Conservation (phyloP, 2,329 filamentous ascomycete genomes). For the Talaromyces piceae region DNA sequence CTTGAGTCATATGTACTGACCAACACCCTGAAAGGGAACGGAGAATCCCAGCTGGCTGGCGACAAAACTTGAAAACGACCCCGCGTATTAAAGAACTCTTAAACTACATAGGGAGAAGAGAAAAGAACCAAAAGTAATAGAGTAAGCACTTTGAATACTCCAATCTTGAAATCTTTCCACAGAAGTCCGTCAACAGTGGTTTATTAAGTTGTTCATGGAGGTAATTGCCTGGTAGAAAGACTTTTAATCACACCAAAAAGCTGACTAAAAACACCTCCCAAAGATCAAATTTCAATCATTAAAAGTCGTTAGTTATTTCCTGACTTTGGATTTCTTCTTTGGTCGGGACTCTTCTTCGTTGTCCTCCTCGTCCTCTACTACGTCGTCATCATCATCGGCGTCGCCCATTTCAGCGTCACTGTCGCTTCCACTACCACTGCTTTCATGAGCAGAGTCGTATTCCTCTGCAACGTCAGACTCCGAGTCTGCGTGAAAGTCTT, state of each 20-base stretch:
- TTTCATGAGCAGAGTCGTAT: conserved; percentile 86
- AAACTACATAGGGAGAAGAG: too few species aligned
- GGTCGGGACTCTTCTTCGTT: conserved; percentile 48
- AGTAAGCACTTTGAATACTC: too few species aligned
- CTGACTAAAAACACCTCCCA: too few species aligned
- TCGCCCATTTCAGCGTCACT: conserved; percentile 56
- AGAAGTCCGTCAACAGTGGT: too few species aligned
- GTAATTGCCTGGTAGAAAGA: too few species aligned
- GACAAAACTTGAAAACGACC: too few species aligned
- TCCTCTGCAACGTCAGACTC: conserved; percentile 97
- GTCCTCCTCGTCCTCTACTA: conserved; percentile 34
- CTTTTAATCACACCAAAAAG: too few species aligned
- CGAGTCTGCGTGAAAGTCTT: conserved; percentile 88
- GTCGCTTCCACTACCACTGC: conserved; percentile 63
- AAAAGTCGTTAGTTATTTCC: conserved; percentile 21
- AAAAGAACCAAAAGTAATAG: too few species aligned
- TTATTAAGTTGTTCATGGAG: too few species aligned
- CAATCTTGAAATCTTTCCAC: too few species aligned
- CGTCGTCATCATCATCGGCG: conserved; percentile 29
- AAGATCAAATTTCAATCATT: background rate
- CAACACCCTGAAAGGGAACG: background rate
- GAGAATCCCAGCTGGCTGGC: too few species aligned
- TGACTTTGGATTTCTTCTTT: conserved; percentile 57
- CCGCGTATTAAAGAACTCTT: too few species aligned
- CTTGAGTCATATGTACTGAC: background rate